A percentile compares a stretch with the other conserved stretches of the same genome.
Evolutionary conservation across 164 flowering plant genomes (phyloP).

Genomic region (Warburgia ugandensis): DNA sequence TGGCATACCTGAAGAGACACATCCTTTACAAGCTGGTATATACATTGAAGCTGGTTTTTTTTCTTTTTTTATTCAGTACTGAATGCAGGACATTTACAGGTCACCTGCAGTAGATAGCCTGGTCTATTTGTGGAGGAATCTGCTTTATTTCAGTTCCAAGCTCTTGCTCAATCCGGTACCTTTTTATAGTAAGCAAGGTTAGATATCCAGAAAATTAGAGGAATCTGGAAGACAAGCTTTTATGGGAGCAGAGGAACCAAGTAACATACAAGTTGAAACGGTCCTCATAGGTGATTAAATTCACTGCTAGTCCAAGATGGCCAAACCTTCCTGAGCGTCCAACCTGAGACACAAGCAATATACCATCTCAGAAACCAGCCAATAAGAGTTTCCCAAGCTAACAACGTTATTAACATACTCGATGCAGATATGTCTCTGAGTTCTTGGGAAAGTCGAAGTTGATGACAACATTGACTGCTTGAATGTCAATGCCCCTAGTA

Average conservation of each 20-base stretch:
- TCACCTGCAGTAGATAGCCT: constrained; percentile 81
- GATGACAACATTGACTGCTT: constrained; percentile 99
- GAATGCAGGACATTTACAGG: no score
- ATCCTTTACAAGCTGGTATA: no score
- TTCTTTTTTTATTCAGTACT: no score
- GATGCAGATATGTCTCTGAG: constrained; percentile 90
- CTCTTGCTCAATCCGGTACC: constrained; percentile 99
- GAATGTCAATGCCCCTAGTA: constrained; percentile 97
- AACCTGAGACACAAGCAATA: constrained; percentile 41
- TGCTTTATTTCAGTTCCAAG: constrained; percentile 99
- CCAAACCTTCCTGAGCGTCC: constrained; percentile 99
- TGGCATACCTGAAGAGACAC: no score
- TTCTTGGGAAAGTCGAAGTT: constrained; percentile 98
- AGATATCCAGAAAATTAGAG: no score
- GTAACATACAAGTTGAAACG: constrained; percentile 98
- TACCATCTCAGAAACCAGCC: not conserved
- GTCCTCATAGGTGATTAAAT: constrained; percentile 94
- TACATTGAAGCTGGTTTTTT: no score
- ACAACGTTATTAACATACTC: constrained; percentile 65
- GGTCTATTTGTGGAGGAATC: constrained; percentile 97
- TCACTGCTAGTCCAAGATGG: constrained; percentile 97
- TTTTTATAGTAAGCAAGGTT: no score
- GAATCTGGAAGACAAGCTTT: no score
- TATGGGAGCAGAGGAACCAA: no score
- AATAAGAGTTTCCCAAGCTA: no score